phyloP scores from a whole-genome alignment of 2,329 filamentous ascomycete species.

The Beauveria sp. region DNA sequence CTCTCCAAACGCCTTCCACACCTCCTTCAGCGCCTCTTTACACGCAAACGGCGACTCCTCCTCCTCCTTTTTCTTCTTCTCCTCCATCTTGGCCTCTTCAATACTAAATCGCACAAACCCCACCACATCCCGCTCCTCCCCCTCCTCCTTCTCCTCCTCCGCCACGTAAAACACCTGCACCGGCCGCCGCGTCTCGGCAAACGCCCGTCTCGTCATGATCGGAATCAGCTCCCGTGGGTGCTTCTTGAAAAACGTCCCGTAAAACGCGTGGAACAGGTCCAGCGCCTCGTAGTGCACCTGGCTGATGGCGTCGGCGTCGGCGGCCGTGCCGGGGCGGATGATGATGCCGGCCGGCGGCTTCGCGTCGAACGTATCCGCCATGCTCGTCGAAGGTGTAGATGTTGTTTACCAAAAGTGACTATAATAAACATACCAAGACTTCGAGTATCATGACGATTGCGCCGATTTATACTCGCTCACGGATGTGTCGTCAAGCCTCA shows the following conservation, averaged over 20 bases:
- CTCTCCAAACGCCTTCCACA: constrained; percentile 17
- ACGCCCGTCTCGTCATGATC: not conserved
- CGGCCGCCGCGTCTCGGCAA: not conserved
- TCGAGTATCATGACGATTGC: too few relatives aligned
- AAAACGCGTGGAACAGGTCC: constrained; percentile 15
- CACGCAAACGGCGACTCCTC: constrained; percentile 12
- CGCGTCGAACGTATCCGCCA: not conserved
- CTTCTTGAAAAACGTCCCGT: constrained; percentile 14
- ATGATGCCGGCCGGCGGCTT: not conserved
- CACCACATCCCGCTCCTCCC: constrained; percentile 3
- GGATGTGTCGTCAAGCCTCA: not conserved
- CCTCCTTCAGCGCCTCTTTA: constrained; percentile 15
- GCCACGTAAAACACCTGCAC: constrained; percentile 13
- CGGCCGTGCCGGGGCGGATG: constrained; percentile 11
- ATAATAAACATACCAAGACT: not conserved
- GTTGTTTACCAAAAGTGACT: too few relatives aligned
- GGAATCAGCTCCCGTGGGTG: constrained; percentile 13
- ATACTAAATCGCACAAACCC: constrained; percentile 14
- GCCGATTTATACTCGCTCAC: not conserved
- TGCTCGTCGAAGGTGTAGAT: not conserved
- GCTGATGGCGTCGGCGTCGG: constrained; percentile 13
- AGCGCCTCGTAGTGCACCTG: constrained; percentile 16
- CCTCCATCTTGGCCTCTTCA: constrained; percentile 3
- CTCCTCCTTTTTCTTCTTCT: not conserved
- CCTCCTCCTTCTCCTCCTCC: not conserved